phyloP scores from a whole-genome alignment of 352 stramenopile species.

The Globisporangium emineosum region DNA sequence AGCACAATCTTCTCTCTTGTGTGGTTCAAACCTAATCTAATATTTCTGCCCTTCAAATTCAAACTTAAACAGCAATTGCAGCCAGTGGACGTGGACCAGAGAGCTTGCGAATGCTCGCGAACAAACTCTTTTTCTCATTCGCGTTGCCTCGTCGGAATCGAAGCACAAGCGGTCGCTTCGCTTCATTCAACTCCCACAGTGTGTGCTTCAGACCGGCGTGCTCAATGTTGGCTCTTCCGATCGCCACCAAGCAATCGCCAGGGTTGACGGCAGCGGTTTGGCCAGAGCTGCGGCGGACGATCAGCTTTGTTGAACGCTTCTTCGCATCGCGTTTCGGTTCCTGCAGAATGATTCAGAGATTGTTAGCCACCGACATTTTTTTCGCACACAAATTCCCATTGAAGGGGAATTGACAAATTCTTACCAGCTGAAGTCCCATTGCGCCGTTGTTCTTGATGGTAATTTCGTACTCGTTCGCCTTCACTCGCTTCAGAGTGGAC shows the following conservation, averaged over 20 bases:
- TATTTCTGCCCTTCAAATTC: slow-evolving; percentile 2
- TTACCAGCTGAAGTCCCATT: slow-evolving; percentile 69
- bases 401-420: neutral
- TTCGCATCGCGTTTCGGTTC: slow-evolving; percentile 37
- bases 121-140: slow-evolving; percentile 77
- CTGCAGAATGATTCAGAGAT: slow-evolving; percentile 15
- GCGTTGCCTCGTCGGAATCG: slow-evolving; percentile 78
- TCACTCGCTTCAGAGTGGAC: slow-evolving; percentile 65
- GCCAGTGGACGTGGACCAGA: slow-evolving; percentile 23
- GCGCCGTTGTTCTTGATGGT: slow-evolving; percentile 50
- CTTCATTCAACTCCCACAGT: slow-evolving; percentile 80
- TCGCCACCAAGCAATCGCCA: slow-evolving; percentile 78
- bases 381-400: neutral
- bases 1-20: slow-evolving; percentile 6
- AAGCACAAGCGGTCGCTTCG: slow-evolving; percentile 65
- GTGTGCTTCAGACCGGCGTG: slow-evolving; percentile 84
- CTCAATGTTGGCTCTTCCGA: slow-evolving; percentile 82
- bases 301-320: slow-evolving; percentile 62
- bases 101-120: slow-evolving; percentile 42
- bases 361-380: slow-evolving; percentile 4
- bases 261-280: slow-evolving; percentile 74
- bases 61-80: slow-evolving; percentile 44
- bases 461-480: slow-evolving; percentile 83
- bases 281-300: slow-evolving; percentile 69
- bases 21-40: slow-evolving; percentile 8